Conservation (phyloP, 1,284 basidiomycete genomes). For the Tremellales sp. region DNA sequence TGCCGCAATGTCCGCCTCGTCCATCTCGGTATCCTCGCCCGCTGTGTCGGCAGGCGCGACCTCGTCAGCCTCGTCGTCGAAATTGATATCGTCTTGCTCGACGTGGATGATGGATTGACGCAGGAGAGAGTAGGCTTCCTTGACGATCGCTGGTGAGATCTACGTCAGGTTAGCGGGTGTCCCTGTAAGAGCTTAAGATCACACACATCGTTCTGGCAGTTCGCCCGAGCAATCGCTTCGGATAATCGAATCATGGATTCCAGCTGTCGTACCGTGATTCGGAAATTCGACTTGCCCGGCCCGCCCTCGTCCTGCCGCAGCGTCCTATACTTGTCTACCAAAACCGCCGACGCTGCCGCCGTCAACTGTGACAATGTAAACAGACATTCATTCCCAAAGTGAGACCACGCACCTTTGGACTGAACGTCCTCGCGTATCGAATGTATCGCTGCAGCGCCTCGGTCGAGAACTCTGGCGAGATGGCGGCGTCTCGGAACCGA, state of each 20-base stretch:
- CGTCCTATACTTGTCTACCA: slow-evolving; percentile 94
- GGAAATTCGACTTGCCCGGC: slow-evolving; percentile 83
- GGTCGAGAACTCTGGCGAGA: slow-evolving; percentile 94
- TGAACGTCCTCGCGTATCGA: slow-evolving; percentile 92
- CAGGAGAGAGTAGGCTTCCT: slow-evolving; percentile 89
- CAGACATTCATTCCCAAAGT: not conserved
- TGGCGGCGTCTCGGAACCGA: slow-evolving; percentile 89
- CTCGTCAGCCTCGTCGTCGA: slow-evolving; percentile 73
- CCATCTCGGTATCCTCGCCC: slow-evolving; percentile 58
- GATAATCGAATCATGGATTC: slow-evolving; percentile 96
- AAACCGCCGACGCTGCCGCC: slow-evolving; percentile 81
- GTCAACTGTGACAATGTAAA: slow-evolving; percentile 62
- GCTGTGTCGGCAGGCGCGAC: slow-evolving; percentile 36
- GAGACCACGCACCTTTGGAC: slow-evolving; percentile 76
- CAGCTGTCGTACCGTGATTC: slow-evolving; percentile 92
- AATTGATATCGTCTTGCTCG: slow-evolving; percentile 97
- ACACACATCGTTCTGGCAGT: slow-evolving; percentile 80
- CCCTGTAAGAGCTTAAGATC: not conserved
- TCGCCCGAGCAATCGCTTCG: slow-evolving; percentile 94
- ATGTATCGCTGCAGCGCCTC: slow-evolving; percentile 96
- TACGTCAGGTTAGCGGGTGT: slow-evolving; percentile 35
- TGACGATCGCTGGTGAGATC: slow-evolving; percentile 89
- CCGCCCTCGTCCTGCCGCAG: slow-evolving; percentile 90
- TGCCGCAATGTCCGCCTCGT: slow-evolving; percentile 58
- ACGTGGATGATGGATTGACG: slow-evolving; percentile 99